Evolutionary conservation across 2,329 filamentous ascomycete genomes (phyloP), one percentile per base, ranked within the genome.

Genomic region (Colletotrichum agaves): DNA sequence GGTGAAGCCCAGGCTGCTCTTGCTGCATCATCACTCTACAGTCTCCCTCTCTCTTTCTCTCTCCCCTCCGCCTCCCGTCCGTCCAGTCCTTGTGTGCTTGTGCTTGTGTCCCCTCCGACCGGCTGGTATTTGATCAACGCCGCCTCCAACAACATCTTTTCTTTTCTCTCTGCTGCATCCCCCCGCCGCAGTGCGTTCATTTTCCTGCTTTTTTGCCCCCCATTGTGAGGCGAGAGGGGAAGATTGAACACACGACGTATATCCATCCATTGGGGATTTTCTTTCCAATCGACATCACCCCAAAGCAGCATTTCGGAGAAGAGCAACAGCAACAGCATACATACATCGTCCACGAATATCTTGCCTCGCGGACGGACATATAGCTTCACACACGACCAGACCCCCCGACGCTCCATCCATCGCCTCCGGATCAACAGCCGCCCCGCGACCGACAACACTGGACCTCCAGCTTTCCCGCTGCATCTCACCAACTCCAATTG

Each of bases 1-100:
- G 46, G 47, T 37, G 64, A 58, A 47, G 44, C 46, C 64, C 60
- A 68, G 65, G 65, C 65, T 68, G 65, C 65, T 47, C 15, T 65
- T 21, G 41, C 61, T 67, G 55, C 65, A 68, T 68, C 65, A 68
- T 68, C 65, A 68, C 60, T 63, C 35, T 47, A 15, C n/a, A n/a
- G n/a, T n/a, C 41, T 21, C 12, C 19, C 19, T 15, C 55, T 46
- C 27, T 27, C 21, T 23, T 23, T 21, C 35, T 11, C 17, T 47
- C 23, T 31, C 19, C 21, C 17, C 31, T 47, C 39, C 56, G 37
- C 31, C 17, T 58, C 37, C 11, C 13, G 27, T 8, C 5, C 27
- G 27, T 27, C 27, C 6, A 27, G 27, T 27, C 27, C 27, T 27
- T 7, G 37, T 55, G 52, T 31, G 8, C 33, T 37, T 53, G 50